Evolutionary conservation across 257 asterid species (phyloP), one percentile per base, ranked within the genome.

Genomic region (Gentiana straminea): DNA sequence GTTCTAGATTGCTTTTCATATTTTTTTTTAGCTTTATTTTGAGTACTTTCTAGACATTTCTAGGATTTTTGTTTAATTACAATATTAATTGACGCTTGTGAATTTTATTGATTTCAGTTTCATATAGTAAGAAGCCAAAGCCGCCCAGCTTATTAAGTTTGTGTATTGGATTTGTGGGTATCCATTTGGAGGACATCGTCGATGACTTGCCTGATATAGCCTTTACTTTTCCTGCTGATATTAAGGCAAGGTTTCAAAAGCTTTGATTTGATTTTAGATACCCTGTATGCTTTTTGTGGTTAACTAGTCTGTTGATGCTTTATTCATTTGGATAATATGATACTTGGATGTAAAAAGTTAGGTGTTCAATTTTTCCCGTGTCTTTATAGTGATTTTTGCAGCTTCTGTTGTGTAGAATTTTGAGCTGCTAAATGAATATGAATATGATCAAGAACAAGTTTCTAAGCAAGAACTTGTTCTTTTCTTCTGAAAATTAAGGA

Each of bases 121-220:
- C 71, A 8, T 66, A 65, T 24, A 63, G 43, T 15, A 75, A 62
- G 54, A 77, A 68, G 79, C 69, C 68, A 51, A 81, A 74, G 59
- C 75, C 90, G 10, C 87, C 89, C 67, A 86, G 87, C 69, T 83
- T 91, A 75, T 67, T 79, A 72, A 91, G 77, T 71, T 73, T 87
- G 81, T 91, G 98, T 65, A 60, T 91, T 34, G 98, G 98, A 63
- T 74, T 81, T 35, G 66, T 91, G 8, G 98, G 98, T 34, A 70
- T 69, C 70, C 82, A 91, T 67, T 84, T 91, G 6, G 96, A 91
- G 72, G 96, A 91, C 70, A 83, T 91, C 48, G 13, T 77, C 35
- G 94, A 84, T 57, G 87, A 84, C 68, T 73, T 91, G 70, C 61
- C 94, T 1, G 90, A 81, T 41, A 75, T 87, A 37, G 71, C 86